Conservation (phyloP, 106 monocot genomes). For the Posidonia australis region DNA sequence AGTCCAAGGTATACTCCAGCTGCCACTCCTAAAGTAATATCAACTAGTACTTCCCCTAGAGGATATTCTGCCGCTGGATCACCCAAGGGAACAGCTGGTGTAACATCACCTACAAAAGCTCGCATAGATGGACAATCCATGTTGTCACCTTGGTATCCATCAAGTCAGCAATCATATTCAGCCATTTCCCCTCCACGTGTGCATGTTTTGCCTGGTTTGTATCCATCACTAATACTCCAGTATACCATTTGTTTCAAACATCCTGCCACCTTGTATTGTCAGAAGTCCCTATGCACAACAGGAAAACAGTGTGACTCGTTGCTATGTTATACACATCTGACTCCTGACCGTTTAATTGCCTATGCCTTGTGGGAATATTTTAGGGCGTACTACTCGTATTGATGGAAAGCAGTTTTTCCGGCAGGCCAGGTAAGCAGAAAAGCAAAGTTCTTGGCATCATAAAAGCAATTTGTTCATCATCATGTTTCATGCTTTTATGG, state of each 20-base stretch:
- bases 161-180: slow-evolving; percentile 20
- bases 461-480: no score
- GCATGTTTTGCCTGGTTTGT: slow-evolving; percentile 2
- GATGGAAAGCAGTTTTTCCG: slow-evolving; percentile 93
- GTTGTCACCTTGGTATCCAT: slow-evolving; percentile 10
- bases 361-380: not conserved
- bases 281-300: not conserved
- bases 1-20: slow-evolving; percentile 32
- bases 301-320: no score
- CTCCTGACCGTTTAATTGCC: not conserved
- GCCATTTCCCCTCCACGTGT: slow-evolving; percentile 13
- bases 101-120: slow-evolving; percentile 9
- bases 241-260: not conserved
- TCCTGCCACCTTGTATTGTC: not conserved
- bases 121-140: slow-evolving; percentile 5
- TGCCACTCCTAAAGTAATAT: slow-evolving; percentile 33
- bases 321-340: not conserved
- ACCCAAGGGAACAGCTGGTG: slow-evolving; percentile 21
- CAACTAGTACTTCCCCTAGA: slow-evolving; percentile 36
- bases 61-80: slow-evolving; percentile 32
- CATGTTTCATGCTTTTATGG: not conserved
- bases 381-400: slow-evolving; percentile 21
- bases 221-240: not conserved
- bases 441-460: not conserved
- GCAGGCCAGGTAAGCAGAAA: slow-evolving; percentile 55